phyloP scores from a whole-genome alignment of 148 eudicot genomes.

The Tetragonia tetragonoides region DNA sequence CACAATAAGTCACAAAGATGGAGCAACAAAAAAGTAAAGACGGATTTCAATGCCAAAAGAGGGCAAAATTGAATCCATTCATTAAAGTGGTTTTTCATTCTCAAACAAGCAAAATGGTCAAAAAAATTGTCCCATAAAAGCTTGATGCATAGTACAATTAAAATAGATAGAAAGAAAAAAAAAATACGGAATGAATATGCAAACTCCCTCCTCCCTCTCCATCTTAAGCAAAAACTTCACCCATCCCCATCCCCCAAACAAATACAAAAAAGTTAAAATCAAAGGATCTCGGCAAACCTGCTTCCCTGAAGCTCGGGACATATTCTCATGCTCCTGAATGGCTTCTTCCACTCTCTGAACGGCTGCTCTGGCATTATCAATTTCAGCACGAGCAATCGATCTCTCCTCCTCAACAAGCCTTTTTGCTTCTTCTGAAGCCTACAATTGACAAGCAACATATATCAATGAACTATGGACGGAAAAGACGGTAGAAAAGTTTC shows the following conservation, averaged over 20 bases:
- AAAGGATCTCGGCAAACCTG: slow-evolving; percentile 50
- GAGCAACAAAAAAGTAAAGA: neutral
- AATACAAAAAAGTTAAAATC: neutral
- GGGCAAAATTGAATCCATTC: neutral
- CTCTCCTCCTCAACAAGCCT: slow-evolving; percentile 97
- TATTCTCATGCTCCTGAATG: slow-evolving; percentile 83
- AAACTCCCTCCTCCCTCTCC: neutral
- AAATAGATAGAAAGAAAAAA: neutral
- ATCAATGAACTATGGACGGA: neutral
- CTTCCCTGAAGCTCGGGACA: slow-evolving; percentile 81
- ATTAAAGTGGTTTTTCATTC: neutral
- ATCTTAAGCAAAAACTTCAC: neutral
- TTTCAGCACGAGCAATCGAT: slow-evolving; percentile 86
- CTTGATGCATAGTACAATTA: neutral
- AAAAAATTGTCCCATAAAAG: neutral
- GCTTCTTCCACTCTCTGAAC: slow-evolving; percentile 98
- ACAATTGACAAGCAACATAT: slow-evolving; percentile 10
- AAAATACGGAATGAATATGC: neutral
- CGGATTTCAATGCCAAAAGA: neutral
- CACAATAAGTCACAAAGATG: neutral
- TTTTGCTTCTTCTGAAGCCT: slow-evolving; percentile 99
- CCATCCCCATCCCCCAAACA: neutral
- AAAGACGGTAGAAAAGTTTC: neutral
- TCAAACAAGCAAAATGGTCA: neutral
- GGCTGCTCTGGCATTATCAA: slow-evolving; percentile 92